Percentiles rank a stretch among this genome's conserved stretches.
Conservation (phyloP, 108 stramenopile species). For the Skeletonema marinoi region DNA sequence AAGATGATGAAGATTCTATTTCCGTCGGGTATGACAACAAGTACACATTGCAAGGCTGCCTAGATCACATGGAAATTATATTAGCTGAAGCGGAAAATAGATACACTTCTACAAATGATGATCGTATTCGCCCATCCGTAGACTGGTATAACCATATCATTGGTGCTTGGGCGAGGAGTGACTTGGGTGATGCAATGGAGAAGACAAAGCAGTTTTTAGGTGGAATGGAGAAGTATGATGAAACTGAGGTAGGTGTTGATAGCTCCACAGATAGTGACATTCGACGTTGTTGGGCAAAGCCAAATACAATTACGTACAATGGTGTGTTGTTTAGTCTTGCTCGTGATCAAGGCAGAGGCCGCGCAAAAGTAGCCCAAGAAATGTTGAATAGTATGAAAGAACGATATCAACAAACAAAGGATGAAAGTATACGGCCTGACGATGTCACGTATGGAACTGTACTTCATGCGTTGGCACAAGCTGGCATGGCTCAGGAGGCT, state of each 20-base stretch:
- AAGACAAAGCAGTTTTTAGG: slow-evolving; percentile 19
- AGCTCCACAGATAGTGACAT: neutral
- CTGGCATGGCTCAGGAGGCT: slow-evolving; percentile 42
- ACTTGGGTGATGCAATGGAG: slow-evolving; percentile 23
- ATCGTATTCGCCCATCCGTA: slow-evolving; percentile 23
- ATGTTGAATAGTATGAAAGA: slow-evolving; percentile 44
- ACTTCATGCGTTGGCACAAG: slow-evolving; percentile 40
- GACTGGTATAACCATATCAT: slow-evolving; percentile 71
- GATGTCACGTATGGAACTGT: slow-evolving; percentile 41
- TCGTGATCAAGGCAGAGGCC: slow-evolving; percentile 14
- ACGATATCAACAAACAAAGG: slow-evolving; percentile 15
- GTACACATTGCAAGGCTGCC: slow-evolving; percentile 33
- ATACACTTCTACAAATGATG: slow-evolving; percentile 22
- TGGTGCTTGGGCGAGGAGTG: slow-evolving; percentile 68
- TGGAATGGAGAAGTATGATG: slow-evolving; percentile 30
- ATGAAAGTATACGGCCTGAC: slow-evolving; percentile 36
- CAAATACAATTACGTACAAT: slow-evolving; percentile 76
- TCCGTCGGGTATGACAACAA: neutral
- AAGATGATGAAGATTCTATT: neutral
- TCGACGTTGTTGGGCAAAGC: slow-evolving; percentile 35
- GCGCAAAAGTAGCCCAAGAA: slow-evolving; percentile 44
- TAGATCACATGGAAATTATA: slow-evolving; percentile 33
- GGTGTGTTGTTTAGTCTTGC: slow-evolving; percentile 56
- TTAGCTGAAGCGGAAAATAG: slow-evolving; percentile 23
- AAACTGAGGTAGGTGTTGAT: neutral